Evolutionary conservation across 2,329 filamentous ascomycete species (phyloP), one percentile per base, ranked within the genome.

Genomic region (Escovopsis sp.): DNA sequence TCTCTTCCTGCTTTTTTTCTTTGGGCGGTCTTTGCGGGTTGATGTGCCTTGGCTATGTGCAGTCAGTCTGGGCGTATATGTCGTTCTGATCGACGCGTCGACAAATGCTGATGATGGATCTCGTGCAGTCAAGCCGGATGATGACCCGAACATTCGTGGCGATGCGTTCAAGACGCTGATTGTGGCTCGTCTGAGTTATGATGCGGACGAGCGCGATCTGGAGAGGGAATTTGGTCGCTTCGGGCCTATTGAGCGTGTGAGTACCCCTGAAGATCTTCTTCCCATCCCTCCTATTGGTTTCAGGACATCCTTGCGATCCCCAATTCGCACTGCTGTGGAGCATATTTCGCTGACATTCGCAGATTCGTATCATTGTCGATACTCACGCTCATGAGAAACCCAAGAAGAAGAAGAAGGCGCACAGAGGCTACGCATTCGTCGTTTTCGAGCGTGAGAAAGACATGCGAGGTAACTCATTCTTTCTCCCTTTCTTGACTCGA

Each of bases 401-500:
- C 38, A 81, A 79, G 50, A 85, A 87, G 61, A 78, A 83, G 54
- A 79, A 79, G 53, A 86, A 86, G 63, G 64, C 78, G 34, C 83
- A 92, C 52, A 72, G 79, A 50, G 90, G 90, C 42, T 98, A 98
- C 58, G 90, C 85, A 41, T 98, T 98, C 54, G 80, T 98, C 47
- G 84, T 96, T 36, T 98, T 88, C 55, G 88, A 96, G 61, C 79
- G 84, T 57, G 90, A 96, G 62, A 87, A 88, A 61, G 90, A 96
- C 56, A 94, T 96, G 87, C 92, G 92, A 85, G 86, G 87, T 94
- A 92, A 75, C n/a, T n/a, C n/a, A n/a, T n/a, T n/a, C n/a, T n/a
- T n/a, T n/a, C n/a, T n/a, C n/a, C n/a, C n/a, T n/a, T n/a, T n/a
- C n/a, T n/a, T n/a, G n/a, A n/a, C n/a, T n/a, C n/a, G n/a, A n/a